phyloP scores from a whole-genome alignment of 2,329 filamentous ascomycete genomes.

The Colletotrichum eremochloae region DNA sequence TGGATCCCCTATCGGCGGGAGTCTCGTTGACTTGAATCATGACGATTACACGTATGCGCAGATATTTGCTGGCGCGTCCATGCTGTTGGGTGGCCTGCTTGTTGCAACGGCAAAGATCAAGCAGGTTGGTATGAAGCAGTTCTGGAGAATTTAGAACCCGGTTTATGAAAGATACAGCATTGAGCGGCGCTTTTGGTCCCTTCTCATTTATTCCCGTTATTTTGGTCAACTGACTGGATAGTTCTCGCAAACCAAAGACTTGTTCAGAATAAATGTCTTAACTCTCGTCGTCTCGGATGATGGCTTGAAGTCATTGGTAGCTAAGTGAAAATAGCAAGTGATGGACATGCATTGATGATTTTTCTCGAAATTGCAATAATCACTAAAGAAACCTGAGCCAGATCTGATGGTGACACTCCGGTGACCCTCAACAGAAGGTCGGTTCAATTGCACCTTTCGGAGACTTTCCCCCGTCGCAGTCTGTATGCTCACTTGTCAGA shows the following conservation, averaged over 20 bases:
- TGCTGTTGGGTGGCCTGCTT: constrained; percentile 32
- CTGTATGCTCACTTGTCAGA: neutral
- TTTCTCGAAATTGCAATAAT: neutral
- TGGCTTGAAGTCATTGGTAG: neutral
- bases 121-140: constrained; percentile 29
- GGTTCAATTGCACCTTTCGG: neutral
- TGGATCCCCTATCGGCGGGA: constrained; percentile 57
- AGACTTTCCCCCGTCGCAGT: neutral
- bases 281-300: neutral
- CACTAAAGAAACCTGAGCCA: neutral
- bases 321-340: neutral
- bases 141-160: constrained; percentile 18
- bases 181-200: neutral
- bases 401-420: too few species aligned
- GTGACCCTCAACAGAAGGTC: too few species aligned
- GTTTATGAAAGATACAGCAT: neutral
- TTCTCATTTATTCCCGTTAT: neutral
- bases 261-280: too few species aligned
- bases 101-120: constrained; percentile 37
- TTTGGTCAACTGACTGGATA: neutral
- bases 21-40: constrained; percentile 53
- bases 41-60: constrained; percentile 31
- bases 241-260: neutral
- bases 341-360: neutral
- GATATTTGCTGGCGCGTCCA: constrained; percentile 28